These are phyloP conservation scores for Ceratobasidium theobromae DNA, from an alignment of 1,284 basidiomycete genomes.

Conservation along the genomic window DNA sequence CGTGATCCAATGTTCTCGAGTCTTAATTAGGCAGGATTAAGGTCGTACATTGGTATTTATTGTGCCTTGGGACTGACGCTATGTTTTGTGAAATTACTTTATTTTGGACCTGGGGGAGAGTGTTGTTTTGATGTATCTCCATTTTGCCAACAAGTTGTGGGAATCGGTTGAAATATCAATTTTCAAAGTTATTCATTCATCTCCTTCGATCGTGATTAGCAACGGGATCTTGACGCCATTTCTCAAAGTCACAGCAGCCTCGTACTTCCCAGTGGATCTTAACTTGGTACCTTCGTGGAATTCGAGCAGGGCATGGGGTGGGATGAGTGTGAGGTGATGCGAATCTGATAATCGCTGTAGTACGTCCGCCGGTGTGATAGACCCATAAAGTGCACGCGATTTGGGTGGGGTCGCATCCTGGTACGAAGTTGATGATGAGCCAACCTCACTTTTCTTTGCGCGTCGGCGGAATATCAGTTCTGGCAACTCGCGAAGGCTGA, in stretches of 20 bases:
- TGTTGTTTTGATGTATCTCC: conserved; percentile 1
- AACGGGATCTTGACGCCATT: conserved; percentile 21
- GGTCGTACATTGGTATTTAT: conserved; percentile 1
- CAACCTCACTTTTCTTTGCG: conserved; percentile 4
- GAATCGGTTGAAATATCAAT: too few relatives aligned
- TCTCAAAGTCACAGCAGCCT: conserved; percentile 6
- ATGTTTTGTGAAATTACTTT: conserved; percentile 24
- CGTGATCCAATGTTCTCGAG: not conserved
- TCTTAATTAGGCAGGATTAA: conserved; percentile 22
- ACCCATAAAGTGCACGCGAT: conserved; percentile 21
- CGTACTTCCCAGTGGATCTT: conserved; percentile 22
- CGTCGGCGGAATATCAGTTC: conserved; percentile 17
- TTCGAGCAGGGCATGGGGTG: conserved; percentile 25
- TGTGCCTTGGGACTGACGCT: not conserved
- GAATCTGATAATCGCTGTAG: conserved; percentile 29
- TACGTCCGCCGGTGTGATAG: conserved; percentile 21
- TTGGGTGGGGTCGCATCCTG: not conserved
- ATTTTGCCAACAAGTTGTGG: conserved; percentile 12
- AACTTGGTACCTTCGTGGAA: conserved; percentile 20
- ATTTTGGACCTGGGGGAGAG: conserved; percentile 26
- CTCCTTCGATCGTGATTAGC: conserved; percentile 11
- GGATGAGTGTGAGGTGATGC: conserved; percentile 24
- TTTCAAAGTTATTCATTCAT: too few relatives aligned
- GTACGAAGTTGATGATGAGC: not conserved
- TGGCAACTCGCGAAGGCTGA: conserved; percentile 17